Conservation (phyloP, 2,329 filamentous ascomycete species). For the Hymenotorrendiella dingleyae region DNA sequence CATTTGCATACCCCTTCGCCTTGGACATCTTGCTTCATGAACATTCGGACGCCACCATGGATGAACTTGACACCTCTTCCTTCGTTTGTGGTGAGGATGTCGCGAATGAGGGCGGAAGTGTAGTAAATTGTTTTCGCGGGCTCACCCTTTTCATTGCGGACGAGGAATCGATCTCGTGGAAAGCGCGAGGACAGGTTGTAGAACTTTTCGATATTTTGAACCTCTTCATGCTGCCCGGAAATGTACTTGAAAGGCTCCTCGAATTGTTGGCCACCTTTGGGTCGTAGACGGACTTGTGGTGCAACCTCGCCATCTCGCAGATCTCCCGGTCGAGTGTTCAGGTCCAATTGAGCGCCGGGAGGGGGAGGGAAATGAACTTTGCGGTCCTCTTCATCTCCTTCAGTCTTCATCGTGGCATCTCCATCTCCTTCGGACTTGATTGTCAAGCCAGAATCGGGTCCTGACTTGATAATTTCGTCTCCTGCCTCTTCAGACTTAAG, state of each 20-base stretch:
- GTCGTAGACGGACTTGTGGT: constrained; percentile 14
- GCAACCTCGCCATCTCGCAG: constrained; percentile 15
- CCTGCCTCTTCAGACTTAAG: constrained; percentile 31
- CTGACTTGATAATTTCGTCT: constrained; percentile 20
- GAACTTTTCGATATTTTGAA: constrained; percentile 72
- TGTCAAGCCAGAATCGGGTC: constrained; percentile 36
- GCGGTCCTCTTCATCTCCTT: constrained; percentile 23
- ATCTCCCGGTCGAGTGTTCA: constrained; percentile 23
- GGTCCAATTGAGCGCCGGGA: constrained; percentile 28
- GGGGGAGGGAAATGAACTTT: constrained; percentile 31
- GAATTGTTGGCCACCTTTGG: constrained; percentile 42
- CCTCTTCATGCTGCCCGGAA: constrained; percentile 64
- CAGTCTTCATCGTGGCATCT: constrained; percentile 18
- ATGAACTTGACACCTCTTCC: constrained; percentile 91
- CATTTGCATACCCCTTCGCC: constrained; percentile 81
- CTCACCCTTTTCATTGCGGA: constrained; percentile 83
- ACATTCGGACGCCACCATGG: constrained; percentile 97
- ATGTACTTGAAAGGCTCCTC: constrained; percentile 97
- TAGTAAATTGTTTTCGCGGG: constrained; percentile 97
- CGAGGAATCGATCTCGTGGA: constrained; percentile 88
- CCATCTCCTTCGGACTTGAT: constrained; percentile 37
- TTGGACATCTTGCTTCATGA: constrained; percentile 93
- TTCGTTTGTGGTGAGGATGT: constrained; percentile 83
- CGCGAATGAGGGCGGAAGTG: constrained; percentile 75
- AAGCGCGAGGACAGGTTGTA: constrained; percentile 81